phyloP scores from a whole-genome alignment of 805 yeast genomes.

The Nematodospora valgi region DNA sequence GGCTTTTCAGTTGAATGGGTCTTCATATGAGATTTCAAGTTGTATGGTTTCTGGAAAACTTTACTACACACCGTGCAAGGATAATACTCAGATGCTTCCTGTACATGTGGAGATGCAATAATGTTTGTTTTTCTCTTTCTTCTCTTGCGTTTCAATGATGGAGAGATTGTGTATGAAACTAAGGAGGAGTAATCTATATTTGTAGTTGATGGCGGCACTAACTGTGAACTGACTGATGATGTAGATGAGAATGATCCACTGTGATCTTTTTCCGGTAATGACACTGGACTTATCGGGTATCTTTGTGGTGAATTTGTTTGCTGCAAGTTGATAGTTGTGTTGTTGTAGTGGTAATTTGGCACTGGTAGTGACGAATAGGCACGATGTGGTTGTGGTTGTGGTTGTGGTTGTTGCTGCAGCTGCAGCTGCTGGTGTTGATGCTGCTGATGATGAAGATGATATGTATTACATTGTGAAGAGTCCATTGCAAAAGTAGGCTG shows the following conservation, averaged over 20 bases:
- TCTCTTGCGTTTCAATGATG: constrained; percentile 26
- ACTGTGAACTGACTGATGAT: not conserved
- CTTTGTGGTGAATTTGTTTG: constrained; percentile 6
- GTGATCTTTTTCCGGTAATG: constrained; percentile 9
- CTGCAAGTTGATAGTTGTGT: not conserved
- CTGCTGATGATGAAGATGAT: not conserved
- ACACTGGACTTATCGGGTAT: constrained; percentile 8
- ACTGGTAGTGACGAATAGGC: constrained; percentile 5
- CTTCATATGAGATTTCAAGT: constrained; percentile 47
- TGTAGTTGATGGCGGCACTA: constrained; percentile 4
- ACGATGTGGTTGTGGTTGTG: constrained; percentile 4
- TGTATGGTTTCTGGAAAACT: constrained; percentile 46
- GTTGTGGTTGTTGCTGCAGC: not conserved
- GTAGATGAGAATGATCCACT: constrained; percentile 1
- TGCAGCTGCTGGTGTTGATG: not conserved
- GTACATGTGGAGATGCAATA: not conserved
- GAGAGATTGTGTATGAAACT: constrained; percentile 32
- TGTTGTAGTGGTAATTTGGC: constrained; percentile 4
- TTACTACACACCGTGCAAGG: constrained; percentile 45
- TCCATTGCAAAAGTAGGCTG: no score
- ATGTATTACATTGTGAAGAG: no score
- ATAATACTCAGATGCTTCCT: constrained; percentile 13
- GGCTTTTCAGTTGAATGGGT: constrained; percentile 68
- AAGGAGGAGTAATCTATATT: constrained; percentile 31
- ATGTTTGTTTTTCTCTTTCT: constrained; percentile 14